phyloP scores from a whole-genome alignment of 371 early-diverging fungal genomes.

The Smittium mucronatum region DNA sequence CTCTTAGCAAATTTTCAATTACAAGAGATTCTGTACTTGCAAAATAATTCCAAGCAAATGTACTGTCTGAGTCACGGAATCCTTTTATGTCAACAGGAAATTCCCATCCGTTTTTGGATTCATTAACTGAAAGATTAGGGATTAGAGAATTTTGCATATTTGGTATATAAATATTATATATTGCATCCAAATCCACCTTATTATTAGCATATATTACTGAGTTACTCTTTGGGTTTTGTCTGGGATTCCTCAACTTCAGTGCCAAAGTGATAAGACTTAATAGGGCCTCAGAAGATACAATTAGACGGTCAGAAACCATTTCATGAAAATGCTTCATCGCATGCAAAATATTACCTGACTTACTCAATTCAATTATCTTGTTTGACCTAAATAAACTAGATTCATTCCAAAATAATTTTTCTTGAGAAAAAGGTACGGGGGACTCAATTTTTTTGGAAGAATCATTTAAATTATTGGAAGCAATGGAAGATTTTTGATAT shows the following conservation, averaged over 20 bases:
- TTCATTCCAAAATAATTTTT: conserved; percentile 2
- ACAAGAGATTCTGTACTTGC: neutral
- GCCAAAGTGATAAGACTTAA: neutral
- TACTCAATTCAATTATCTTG: neutral
- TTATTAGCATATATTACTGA: neutral
- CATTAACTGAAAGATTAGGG: neutral
- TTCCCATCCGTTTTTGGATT: neutral
- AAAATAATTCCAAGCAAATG: neutral
- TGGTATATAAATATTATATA: neutral
- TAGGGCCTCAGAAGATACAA: neutral
- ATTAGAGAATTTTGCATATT: neutral
- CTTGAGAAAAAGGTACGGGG: neutral
- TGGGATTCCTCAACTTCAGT: neutral
- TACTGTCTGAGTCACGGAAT: neutral
- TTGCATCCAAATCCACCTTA: neutral
- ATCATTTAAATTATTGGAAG: too few species aligned
- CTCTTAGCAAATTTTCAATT: neutral
- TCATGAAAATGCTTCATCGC: neutral
- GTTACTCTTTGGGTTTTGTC: neutral
- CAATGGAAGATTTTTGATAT: too few species aligned
- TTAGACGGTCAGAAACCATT: conserved; percentile 1
- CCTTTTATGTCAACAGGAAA: too few species aligned
- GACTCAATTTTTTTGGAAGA: too few species aligned
- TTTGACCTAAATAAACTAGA: neutral
- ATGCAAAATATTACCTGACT: neutral